Percentiles rank a stretch among this genome's conserved stretches.
These are phyloP conservation scores for Kwoniella bestiolae DNA, from an alignment of 768 basidiomycete species.

Conservation along the genomic window DNA sequence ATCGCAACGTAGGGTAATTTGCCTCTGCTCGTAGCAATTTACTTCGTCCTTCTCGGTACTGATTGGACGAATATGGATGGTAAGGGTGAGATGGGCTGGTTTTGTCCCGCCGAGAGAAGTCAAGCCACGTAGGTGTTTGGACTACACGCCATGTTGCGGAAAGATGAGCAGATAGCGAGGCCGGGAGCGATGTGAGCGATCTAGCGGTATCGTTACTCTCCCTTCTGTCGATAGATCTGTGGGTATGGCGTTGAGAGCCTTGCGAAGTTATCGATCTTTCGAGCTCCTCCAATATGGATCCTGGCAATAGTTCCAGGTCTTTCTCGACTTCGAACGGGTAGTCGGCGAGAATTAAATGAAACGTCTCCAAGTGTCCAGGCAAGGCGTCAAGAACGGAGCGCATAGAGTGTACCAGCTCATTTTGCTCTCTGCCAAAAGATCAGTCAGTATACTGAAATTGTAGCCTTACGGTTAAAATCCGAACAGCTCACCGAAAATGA, in stretches of 20 bases:
- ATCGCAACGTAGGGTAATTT: conserved; percentile 45
- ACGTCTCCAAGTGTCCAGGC: conserved; percentile 42
- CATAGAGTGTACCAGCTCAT: conserved; percentile 54
- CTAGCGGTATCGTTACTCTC: conserved; percentile 5
- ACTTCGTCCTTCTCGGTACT: conserved; percentile 6
- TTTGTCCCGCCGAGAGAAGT: conserved; percentile 45
- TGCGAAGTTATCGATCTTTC: conserved; percentile 16
- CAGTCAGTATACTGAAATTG: neutral
- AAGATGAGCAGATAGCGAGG: conserved; percentile 26
- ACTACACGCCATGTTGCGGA: conserved; percentile 44
- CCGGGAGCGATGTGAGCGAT: conserved; percentile 21
- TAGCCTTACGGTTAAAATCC: neutral
- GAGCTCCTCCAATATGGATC: conserved; percentile 26
- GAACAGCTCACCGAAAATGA: conserved; percentile 47
- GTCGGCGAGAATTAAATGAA: conserved; percentile 51
- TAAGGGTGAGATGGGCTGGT: conserved; percentile 42
- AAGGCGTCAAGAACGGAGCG: conserved; percentile 49
- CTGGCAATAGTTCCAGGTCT: conserved; percentile 39
- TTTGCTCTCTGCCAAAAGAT: conserved; percentile 40
- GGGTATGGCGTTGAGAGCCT: neutral
- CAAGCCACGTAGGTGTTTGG: conserved; percentile 51
- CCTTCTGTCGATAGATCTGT: too few species aligned
- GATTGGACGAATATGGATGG: conserved; percentile 35
- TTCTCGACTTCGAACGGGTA: conserved; percentile 31
- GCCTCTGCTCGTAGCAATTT: conserved; percentile 14